A percentile compares a stretch with the other conserved stretches of the same genome.
phyloP scores from a whole-genome alignment of 2,329 filamentous ascomycete species.

The Sarocladium kiliense region DNA sequence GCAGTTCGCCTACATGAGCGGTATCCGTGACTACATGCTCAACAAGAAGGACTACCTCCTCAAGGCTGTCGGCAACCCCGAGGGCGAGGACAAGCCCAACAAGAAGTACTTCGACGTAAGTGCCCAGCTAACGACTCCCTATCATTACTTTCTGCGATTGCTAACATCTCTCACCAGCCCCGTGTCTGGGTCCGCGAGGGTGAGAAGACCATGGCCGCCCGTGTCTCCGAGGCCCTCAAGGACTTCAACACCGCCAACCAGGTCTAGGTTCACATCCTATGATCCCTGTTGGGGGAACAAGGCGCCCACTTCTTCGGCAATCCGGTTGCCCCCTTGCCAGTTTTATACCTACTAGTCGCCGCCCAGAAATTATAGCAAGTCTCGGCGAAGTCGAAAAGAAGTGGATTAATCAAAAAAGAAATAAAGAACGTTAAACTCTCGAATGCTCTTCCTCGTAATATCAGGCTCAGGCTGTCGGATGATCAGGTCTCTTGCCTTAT shows the following conservation, averaged over 20 bases:
- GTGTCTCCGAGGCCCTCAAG: slow-evolving; percentile 73
- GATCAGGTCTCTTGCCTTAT: too few species aligned
- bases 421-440: not conserved
- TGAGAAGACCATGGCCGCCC: slow-evolving; percentile 90
- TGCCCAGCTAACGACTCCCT: slow-evolving; percentile 15
- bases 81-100: slow-evolving; percentile 96
- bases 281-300: not conserved
- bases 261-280: slow-evolving; percentile 20
- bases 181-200: slow-evolving; percentile 95
- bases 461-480: not conserved
- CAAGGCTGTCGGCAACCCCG: slow-evolving; percentile 87
- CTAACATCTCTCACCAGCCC: slow-evolving; percentile 44
- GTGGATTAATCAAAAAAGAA: slow-evolving; percentile 7
- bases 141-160: not conserved
- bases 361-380: not conserved
- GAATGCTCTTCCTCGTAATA: not conserved
- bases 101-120: slow-evolving; percentile 81
- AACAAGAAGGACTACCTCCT: slow-evolving; percentile 93
- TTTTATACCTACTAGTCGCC: not conserved
- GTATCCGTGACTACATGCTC: slow-evolving; percentile 91
- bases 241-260: slow-evolving; percentile 69
- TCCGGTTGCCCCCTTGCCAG: too few species aligned
- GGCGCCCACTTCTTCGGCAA: not conserved
- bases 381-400: not conserved
- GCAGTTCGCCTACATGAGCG: slow-evolving; percentile 88